Evolutionary conservation across 2,329 filamentous ascomycete species (phyloP).

Genomic region (Fusarium continuum): DNA sequence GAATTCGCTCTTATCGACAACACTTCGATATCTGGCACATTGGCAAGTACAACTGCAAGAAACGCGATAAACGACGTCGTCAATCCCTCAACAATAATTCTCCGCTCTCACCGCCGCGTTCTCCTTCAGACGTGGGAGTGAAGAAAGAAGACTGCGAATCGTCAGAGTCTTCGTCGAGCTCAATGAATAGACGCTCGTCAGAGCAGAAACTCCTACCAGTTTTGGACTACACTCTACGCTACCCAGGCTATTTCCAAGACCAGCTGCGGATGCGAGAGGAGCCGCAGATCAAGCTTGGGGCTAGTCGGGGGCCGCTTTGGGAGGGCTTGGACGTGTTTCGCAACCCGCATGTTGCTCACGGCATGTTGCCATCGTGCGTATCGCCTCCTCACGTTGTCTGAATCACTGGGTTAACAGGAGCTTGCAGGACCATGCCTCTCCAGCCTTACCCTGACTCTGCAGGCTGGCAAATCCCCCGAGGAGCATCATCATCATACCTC

Average conservation of each 20-base stretch:
- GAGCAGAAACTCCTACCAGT: conserved; percentile 32
- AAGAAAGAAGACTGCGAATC: conserved; percentile 1
- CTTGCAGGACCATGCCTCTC: conserved; percentile 9
- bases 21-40: conserved; percentile 57
- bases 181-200: conserved; percentile 22
- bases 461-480: conserved; percentile 24
- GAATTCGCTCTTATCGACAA: conserved; percentile 59
- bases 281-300: conserved; percentile 14
- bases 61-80: conserved; percentile 36
- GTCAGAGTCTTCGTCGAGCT: conserved; percentile 22
- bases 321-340: conserved; percentile 6
- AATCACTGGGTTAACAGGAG: conserved; percentile 6
- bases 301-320: conserved; percentile 2
- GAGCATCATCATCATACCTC: background rate
- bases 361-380: conserved; percentile 27
- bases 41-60: conserved; percentile 58
- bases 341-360: conserved; percentile 1
- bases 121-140: conserved; percentile 8
- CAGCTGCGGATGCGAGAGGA: background rate
- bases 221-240: conserved; percentile 4
- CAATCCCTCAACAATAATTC: conserved; percentile 4
- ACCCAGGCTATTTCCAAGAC: conserved; percentile 8
- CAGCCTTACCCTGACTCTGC: conserved; percentile 9
- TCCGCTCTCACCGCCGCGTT: conserved; percentile 31
- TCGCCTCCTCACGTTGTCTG: background rate